These are phyloP conservation scores for Fonsecaea multimorphosa DNA, from an alignment of 2,329 filamentous ascomycete genomes.

Conservation along the genomic window DNA sequence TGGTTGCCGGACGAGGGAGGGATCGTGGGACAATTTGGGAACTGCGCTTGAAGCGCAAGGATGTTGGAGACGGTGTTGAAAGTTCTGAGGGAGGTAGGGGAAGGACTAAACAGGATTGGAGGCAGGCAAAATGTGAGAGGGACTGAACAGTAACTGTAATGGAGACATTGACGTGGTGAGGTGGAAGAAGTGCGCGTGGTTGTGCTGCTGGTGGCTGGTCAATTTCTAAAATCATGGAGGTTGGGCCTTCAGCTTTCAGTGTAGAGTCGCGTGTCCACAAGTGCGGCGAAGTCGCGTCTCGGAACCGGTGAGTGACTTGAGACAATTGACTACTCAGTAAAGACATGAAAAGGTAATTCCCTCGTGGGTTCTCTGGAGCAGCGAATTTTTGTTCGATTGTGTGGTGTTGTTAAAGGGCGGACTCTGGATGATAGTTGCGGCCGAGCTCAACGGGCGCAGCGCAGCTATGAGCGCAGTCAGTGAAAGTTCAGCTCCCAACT, in stretches of 20 bases:
- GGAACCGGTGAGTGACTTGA: conserved; percentile 2
- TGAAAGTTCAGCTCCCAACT: conserved; percentile 14
- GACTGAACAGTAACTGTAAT: conserved; percentile 27
- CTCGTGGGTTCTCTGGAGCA: neutral
- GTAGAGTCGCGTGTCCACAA: conserved; percentile 21
- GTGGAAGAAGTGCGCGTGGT: conserved; percentile 26
- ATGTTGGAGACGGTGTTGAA: conserved; percentile 8
- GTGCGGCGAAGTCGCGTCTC: conserved; percentile 27
- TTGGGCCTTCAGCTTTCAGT: conserved; percentile 29
- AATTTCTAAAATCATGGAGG: conserved; percentile 35
- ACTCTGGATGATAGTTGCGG: conserved; percentile 28
- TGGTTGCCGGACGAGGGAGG: conserved; percentile 10
- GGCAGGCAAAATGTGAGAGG: conserved; percentile 17
- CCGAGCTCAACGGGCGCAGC: conserved; percentile 9
- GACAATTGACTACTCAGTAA: neutral
- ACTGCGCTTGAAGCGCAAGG: conserved; percentile 34
- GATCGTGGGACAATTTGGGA: conserved; percentile 31
- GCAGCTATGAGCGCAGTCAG: conserved; percentile 12
- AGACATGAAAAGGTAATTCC: conserved; percentile 15
- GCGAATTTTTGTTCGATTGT: conserved; percentile 4
- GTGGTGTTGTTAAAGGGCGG: conserved; percentile 21
- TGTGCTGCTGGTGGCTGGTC: conserved; percentile 32
- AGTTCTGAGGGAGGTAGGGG: conserved; percentile 11
- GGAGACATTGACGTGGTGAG: conserved; percentile 31
- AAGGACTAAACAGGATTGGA: conserved; percentile 28